Conservation (phyloP, 2,329 filamentous ascomycete genomes). For the Colletotrichum eleusines region DNA sequence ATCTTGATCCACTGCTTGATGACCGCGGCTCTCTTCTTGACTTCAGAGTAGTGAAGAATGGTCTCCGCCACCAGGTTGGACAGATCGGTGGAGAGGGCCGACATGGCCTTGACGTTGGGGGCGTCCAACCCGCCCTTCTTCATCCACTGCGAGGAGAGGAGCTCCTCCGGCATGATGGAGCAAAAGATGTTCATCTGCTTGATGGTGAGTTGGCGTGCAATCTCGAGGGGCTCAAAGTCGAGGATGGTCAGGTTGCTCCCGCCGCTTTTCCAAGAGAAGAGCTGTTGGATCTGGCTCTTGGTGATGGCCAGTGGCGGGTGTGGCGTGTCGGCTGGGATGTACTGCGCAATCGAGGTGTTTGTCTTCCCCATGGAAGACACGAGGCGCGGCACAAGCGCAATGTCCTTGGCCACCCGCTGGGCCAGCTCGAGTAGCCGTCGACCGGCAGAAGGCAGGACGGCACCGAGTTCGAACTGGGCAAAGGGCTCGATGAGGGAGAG, state of each 20-base stretch:
- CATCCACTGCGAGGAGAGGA: conserved; percentile 93
- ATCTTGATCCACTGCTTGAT: conserved; percentile 99
- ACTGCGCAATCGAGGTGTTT: conserved; percentile 78
- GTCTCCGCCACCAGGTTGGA: conserved; percentile 94
- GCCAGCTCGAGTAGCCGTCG: conserved; percentile 84
- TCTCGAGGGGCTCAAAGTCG: conserved; percentile 91
- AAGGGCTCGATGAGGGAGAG: conserved; percentile 83
- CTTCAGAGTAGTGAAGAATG: conserved; percentile 88
- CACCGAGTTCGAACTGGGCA: conserved; percentile 77
- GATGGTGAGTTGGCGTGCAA: conserved; percentile 92
- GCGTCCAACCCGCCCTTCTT: conserved; percentile 85
- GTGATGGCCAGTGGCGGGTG: conserved; percentile 77
- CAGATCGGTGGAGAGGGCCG: conserved; percentile 89
- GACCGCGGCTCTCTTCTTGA: conserved; percentile 88
- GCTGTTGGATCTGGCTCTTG: conserved; percentile 79
- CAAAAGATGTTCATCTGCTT: conserved; percentile 94
- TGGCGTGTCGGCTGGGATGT: conserved; percentile 77
- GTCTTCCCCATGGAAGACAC: conserved; percentile 91
- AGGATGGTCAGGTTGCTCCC: conserved; percentile 79
- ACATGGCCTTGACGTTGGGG: conserved; percentile 94
- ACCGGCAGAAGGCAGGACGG: conserved; percentile 80
- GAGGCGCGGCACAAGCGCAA: conserved; percentile 83
- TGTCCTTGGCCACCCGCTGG: conserved; percentile 80
- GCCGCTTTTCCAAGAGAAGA: conserved; percentile 81
- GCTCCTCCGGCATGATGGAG: conserved; percentile 90